Percentiles rank a stretch among this genome's conserved stretches.
Evolutionary conservation across 2,329 filamentous ascomycete genomes (phyloP).

Genomic region (Gaeumannomyces tritici): DNA sequence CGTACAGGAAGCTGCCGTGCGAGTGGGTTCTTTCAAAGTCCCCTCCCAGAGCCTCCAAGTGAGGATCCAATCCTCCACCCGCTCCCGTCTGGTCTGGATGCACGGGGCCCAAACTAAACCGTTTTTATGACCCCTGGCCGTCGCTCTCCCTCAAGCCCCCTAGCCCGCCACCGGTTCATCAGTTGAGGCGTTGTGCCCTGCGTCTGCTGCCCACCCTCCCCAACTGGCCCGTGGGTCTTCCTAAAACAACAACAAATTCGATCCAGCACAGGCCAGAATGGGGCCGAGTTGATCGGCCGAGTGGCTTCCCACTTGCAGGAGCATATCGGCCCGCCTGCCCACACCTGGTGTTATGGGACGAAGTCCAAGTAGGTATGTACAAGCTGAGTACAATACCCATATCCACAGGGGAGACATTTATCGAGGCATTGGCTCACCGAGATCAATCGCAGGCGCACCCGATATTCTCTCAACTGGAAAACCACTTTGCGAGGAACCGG

Average conservation of each 20-base stretch:
- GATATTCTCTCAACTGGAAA: too few species aligned
- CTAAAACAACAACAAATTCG: background rate
- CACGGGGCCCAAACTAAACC: background rate
- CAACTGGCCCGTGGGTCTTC: background rate
- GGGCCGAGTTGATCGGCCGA: slow-evolving; percentile 2
- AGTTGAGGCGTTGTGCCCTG: background rate
- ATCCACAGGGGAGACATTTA: background rate
- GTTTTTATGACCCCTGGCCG: background rate
- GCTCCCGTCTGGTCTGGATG: background rate
- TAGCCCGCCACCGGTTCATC: background rate
- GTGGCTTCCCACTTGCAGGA: slow-evolving; percentile 3
- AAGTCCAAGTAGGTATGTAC: background rate
- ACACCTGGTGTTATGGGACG: background rate
- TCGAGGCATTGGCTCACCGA: background rate
- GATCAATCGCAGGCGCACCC: too few species aligned
- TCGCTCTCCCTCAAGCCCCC: background rate
- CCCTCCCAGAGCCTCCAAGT: slow-evolving; percentile 5
- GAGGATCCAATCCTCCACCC: slow-evolving; percentile 1
- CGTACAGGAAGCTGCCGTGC: slow-evolving; percentile 1
- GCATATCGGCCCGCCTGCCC: background rate
- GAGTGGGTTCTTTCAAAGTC: slow-evolving; percentile 2
- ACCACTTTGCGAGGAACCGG: background rate
- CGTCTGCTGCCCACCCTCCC: background rate
- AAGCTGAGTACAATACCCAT: background rate
- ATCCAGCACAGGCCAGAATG: background rate